Conservation (phyloP, 2,329 filamentous ascomycete species). For the Paracoccidioides brasiliensis region DNA sequence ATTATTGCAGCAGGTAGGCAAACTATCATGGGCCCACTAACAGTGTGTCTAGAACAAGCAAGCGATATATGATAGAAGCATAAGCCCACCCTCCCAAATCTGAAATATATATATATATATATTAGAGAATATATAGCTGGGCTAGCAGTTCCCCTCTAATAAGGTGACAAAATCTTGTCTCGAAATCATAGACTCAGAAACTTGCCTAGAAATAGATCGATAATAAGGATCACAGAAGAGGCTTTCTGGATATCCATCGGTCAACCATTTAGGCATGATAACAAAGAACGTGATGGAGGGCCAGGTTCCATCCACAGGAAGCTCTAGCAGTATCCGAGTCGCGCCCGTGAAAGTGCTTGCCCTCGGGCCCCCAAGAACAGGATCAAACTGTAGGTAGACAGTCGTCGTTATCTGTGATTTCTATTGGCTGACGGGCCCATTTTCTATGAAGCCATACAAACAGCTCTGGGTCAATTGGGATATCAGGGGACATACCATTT, state of each 20-base stretch:
- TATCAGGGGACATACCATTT: constrained; percentile 61
- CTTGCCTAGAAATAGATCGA: not conserved
- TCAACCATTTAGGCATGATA: not conserved
- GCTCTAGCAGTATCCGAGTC: not conserved
- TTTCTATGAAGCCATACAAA: constrained; percentile 43
- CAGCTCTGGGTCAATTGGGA: constrained; percentile 52
- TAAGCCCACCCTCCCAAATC: no score
- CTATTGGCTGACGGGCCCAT: not conserved
- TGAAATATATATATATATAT: no score
- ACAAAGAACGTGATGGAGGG: not conserved
- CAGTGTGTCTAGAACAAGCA: no score
- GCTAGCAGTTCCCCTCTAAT: no score
- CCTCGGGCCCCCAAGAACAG: constrained; percentile 7
- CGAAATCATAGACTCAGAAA: not conserved
- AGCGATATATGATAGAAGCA: no score
- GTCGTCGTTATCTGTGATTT: not conserved
- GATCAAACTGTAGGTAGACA: constrained; percentile 4
- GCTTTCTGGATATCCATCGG: not conserved
- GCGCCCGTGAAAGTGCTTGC: constrained; percentile 8
- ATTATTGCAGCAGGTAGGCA: no score
- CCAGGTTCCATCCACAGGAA: not conserved
- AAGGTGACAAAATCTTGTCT: no score
- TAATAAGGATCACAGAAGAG: not conserved
- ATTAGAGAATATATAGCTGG: no score
- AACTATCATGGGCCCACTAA: no score